Evolutionary conservation across 805 yeast genomes (phyloP).

Genomic region (Lipomyces mesembrius): DNA sequence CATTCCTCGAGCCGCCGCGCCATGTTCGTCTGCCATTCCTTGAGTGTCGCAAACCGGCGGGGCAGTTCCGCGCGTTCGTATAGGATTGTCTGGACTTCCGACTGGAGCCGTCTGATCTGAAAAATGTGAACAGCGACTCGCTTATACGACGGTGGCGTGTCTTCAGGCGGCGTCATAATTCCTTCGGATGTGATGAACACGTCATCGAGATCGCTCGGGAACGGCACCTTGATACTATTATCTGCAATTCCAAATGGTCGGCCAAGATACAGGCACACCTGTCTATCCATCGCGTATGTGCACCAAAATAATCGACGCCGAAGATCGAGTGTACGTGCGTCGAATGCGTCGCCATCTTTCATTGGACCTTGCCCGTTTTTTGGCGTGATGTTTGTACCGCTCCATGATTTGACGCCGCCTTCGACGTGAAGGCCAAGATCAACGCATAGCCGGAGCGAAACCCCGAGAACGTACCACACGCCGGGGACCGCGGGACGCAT

Average conservation of each 20-base stretch:
- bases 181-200: slow-evolving; percentile 55
- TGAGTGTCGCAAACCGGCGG: slow-evolving; percentile 56
- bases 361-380: slow-evolving; percentile 29
- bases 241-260: slow-evolving; percentile 91
- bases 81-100: slow-evolving; percentile 71
- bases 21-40: slow-evolving; percentile 67
- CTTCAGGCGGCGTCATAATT: slow-evolving; percentile 38
- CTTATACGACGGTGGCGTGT: slow-evolving; percentile 59
- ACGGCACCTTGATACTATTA: slow-evolving; percentile 69
- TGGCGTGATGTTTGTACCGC: slow-evolving; percentile 36
- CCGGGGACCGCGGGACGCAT: slow-evolving; percentile 92
- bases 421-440: slow-evolving; percentile 87
- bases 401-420: slow-evolving; percentile 42
- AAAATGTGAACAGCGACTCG: slow-evolving; percentile 68
- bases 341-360: slow-evolving; percentile 40
- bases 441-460: slow-evolving; percentile 76
- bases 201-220: slow-evolving; percentile 79
- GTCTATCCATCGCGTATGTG: slow-evolving; percentile 82
- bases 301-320: slow-evolving; percentile 87
- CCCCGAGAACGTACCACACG: slow-evolving; percentile 88
- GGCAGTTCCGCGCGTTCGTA: slow-evolving; percentile 78
- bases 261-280: slow-evolving; percentile 82
- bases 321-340: slow-evolving; percentile 66
- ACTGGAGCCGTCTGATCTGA: slow-evolving; percentile 72
- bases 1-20: slow-evolving; percentile 62